phyloP scores from a whole-genome alignment of 768 basidiomycete species.

The Thelephora ganbajun region DNA sequence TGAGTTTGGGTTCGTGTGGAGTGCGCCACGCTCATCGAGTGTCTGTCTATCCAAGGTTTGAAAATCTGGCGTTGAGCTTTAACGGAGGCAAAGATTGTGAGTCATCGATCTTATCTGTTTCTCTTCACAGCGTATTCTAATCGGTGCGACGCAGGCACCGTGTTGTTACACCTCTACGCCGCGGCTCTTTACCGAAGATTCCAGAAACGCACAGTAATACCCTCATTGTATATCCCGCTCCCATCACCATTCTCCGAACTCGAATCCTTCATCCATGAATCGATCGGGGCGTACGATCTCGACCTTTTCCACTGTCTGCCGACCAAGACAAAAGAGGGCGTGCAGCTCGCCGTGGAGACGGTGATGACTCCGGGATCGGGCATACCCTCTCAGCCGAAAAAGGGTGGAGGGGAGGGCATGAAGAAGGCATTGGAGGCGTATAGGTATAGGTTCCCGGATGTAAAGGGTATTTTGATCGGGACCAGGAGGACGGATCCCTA shows the following conservation, averaged over 20 bases:
- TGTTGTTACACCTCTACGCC: slow-evolving; percentile 82
- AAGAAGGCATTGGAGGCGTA: slow-evolving; percentile 62
- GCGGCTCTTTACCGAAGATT: slow-evolving; percentile 46
- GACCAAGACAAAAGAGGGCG: slow-evolving; percentile 26
- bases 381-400: slow-evolving; percentile 18
- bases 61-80: slow-evolving; percentile 78
- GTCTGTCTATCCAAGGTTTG: slow-evolving; percentile 30
- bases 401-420: slow-evolving; percentile 57
- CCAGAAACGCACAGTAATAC: slow-evolving; percentile 22
- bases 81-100: slow-evolving; percentile 98
- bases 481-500: slow-evolving; percentile 86
- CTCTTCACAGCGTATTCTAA: background rate
- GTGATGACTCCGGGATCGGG: slow-evolving; percentile 3
- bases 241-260: slow-evolving; percentile 78
- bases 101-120: slow-evolving; percentile 14
- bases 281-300: slow-evolving; percentile 51
- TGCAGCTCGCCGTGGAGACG: background rate
- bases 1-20: slow-evolving; percentile 10
- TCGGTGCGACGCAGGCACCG: slow-evolving; percentile 53
- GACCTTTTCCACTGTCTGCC: slow-evolving; percentile 50
- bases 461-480: slow-evolving; percentile 79
- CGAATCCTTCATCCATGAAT: slow-evolving; percentile 68
- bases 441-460: slow-evolving; percentile 47
- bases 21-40: background rate
- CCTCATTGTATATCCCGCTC: slow-evolving; percentile 78